Base-by-base conservation (phyloP, 225 moss, liverwort and hornwort species). In the Neckera pumila region DNA sequence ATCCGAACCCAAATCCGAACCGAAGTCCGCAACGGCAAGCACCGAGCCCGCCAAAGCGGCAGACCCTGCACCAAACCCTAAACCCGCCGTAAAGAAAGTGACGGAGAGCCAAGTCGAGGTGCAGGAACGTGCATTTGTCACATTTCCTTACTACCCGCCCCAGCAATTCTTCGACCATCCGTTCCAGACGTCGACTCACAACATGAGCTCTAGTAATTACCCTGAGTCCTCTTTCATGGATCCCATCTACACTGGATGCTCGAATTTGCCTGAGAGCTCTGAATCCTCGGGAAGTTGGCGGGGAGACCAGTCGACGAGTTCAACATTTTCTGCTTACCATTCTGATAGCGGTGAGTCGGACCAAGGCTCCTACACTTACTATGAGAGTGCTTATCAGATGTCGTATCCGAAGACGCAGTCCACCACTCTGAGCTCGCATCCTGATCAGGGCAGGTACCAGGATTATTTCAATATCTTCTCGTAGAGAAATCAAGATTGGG, bases 391-490 rank as follows among this genome's bases (percentile, higher is more conserved):
- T 11, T 81, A 86, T 65, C 85, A 83, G 75, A 82, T 79, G 62
- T 71, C 89, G 28, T 88, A 90, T 74, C 85, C 86, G 15, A 73
- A 27, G 56, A 30, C 42, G n/a, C 73, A 91, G 79, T 79, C 88
- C 69, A 67, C 84, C 25, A 67, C 60, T 31, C 40, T 60, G 42
- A 83, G 79, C 82, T 63, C 76, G 10, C 89, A 83, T 60, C 60
- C 89, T n/a, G 74, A 81, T 67, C 89, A 51, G 45, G 72, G 71
- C 34, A 73, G 65, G 13, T 84, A 87, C 54, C 80, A 67, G 15
- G 94, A 94, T 87, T 91, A 88, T 70, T 94, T 94, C 76, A 92
- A 87, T 65, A 92, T 94, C 26, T 94, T 94, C 72, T 84, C 77
- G 22, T 87, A 85, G 83, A 73, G 61, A 66, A 62, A 27, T 65